These are phyloP conservation scores for Paralagenidium karlingii DNA, from an alignment of 352 stramenopile species.

Conservation along the genomic window DNA sequence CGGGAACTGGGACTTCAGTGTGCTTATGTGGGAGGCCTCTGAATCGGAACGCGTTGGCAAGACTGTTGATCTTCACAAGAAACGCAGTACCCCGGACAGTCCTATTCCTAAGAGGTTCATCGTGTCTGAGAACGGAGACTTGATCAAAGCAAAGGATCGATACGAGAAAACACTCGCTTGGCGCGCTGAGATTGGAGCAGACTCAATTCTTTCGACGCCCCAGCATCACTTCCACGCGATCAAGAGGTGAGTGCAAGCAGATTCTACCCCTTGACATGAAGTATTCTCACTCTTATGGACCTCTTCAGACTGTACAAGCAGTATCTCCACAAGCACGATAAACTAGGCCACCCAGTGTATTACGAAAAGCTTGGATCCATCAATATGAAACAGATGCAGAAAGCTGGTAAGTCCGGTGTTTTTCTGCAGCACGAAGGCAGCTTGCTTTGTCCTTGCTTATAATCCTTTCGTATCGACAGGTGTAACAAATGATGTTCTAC, in stretches of 20 bases:
- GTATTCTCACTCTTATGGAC: slow-evolving; percentile 8
- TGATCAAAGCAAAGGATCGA: slow-evolving; percentile 34
- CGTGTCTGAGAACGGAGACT: slow-evolving; percentile 52
- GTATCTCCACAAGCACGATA: slow-evolving; percentile 69
- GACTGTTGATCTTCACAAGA: background rate
- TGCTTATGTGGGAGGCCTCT: slow-evolving; percentile 44
- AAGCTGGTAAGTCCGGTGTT: slow-evolving; percentile 12
- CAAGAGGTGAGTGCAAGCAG: slow-evolving; percentile 27
- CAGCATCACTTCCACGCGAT: slow-evolving; percentile 54
- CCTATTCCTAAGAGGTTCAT: slow-evolving; percentile 39
- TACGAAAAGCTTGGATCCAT: slow-evolving; percentile 73
- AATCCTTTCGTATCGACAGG: slow-evolving; percentile 6
- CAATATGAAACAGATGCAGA: slow-evolving; percentile 69
- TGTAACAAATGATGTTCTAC: slow-evolving; percentile 50
- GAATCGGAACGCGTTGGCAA: slow-evolving; percentile 21
- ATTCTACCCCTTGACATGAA: slow-evolving; percentile 3
- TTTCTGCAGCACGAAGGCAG: too few species aligned
- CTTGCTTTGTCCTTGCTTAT: background rate
- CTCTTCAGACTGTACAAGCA: slow-evolving; percentile 58
- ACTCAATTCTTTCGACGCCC: slow-evolving; percentile 43
- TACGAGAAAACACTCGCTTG: slow-evolving; percentile 59
- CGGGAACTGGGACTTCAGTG: slow-evolving; percentile 47
- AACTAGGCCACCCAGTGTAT: slow-evolving; percentile 65
- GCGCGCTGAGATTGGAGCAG: slow-evolving; percentile 60
- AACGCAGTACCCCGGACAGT: slow-evolving; percentile 3